Evolutionary conservation across 208 protist species (phyloP), one percentile per base, ranked within the genome.

Genomic region (Leishmania arabica): DNA sequence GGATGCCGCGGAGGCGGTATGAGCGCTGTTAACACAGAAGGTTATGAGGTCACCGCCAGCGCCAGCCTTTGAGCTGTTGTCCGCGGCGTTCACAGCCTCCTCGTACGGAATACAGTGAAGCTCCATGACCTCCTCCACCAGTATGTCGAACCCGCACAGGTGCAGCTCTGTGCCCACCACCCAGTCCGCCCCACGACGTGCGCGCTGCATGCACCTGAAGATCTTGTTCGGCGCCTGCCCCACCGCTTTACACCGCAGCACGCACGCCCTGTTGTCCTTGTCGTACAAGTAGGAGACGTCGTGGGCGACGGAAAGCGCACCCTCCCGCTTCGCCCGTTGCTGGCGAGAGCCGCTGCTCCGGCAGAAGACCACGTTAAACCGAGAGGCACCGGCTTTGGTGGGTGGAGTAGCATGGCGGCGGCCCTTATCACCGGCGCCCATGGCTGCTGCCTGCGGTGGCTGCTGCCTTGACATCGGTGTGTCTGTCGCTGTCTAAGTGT

Each of bases 61-160:
- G 47, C 51, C 71, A 6, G 31, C 27, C 9, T 60, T 49, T 2
- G 56, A 34, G 11, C 19, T 45, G 34, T 31, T 24, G 11, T 17
- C 53, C 42, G 53, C 72, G 31, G 66, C 37, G 13, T 37, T 21
- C 9, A 68, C 79, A 5, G 49, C 34, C 77, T 80, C 66, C 49
- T 24, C 79, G 62, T 92, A 91, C 24, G 94, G 91, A 45, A 96
- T 81, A 21, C 95, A 73, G 80, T 97, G 94, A 17, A 97, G 88
- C 58, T 88, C 84, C 80, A 93, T 88, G 9, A 87, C 85, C 73
- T 94, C 87, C 73, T 89, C 84, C 51, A 97, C 88, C 66, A 92
- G 85, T 27, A 95, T 86, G 31, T 75, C 54, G 76, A 89, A 97
- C 47, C 64, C 75, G 34, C 79, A 82, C 1, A 97, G 6, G 31